These are phyloP conservation scores for Aspergillus neoniger DNA, from an alignment of 2,329 filamentous ascomycete species.

Conservation along the genomic window DNA sequence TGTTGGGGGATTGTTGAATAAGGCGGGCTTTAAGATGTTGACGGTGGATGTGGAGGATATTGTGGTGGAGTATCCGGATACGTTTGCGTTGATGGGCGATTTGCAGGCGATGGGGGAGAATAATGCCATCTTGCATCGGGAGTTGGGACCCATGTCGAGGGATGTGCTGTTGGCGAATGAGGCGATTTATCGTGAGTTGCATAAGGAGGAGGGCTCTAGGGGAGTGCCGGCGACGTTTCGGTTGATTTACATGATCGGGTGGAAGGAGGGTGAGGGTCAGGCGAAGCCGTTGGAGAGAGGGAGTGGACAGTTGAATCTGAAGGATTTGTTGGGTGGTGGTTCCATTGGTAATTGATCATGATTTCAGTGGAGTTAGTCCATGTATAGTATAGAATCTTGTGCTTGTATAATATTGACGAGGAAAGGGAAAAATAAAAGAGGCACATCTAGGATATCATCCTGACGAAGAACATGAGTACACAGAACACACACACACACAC, in stretches of 20 bases:
- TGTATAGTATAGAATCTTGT: conserved; percentile 16
- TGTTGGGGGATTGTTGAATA: conserved; percentile 80
- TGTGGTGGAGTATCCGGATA: conserved; percentile 88
- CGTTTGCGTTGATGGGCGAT: conserved; percentile 88
- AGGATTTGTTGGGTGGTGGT: conserved; percentile 68
- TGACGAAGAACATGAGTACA: conserved; percentile 1
- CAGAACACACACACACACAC: not conserved
- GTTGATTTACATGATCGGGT: conserved; percentile 98
- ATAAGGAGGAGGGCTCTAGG: conserved; percentile 71
- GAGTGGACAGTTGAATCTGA: conserved; percentile 83
- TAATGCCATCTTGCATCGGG: conserved; percentile 83
- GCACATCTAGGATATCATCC: conserved; percentile 3
- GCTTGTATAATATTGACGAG: conserved; percentile 16
- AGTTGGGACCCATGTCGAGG: conserved; percentile 73
- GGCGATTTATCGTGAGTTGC: conserved; percentile 82
- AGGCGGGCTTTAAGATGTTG: conserved; percentile 89
- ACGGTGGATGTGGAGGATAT: conserved; percentile 98
- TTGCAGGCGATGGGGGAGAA: conserved; percentile 95
- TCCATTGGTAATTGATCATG: conserved; percentile 29
- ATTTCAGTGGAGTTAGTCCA: not conserved
- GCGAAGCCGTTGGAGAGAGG: conserved; percentile 78
- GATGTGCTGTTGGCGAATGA: conserved; percentile 87
- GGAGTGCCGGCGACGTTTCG: conserved; percentile 85
- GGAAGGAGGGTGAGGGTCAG: conserved; percentile 83
- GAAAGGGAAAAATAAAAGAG: conserved; percentile 18